phyloP scores from a whole-genome alignment of 495 filamentous ascomycete species.

The Neurospora sp. region DNA sequence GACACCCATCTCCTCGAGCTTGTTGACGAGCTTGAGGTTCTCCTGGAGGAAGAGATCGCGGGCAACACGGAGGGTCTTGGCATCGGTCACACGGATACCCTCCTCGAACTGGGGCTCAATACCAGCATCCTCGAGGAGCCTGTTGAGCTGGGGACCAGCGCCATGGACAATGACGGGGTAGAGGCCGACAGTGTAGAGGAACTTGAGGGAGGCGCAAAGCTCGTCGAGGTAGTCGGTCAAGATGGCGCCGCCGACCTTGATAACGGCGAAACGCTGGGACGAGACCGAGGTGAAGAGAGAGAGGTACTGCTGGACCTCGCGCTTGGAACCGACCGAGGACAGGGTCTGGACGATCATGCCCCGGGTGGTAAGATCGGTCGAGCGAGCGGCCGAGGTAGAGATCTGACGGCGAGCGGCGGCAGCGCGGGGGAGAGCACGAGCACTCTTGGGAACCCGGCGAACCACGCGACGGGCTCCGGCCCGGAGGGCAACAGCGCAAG shows the following conservation, averaged over 20 bases:
- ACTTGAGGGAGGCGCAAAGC: slow-evolving; percentile 76
- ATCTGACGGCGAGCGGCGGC: slow-evolving; percentile 15
- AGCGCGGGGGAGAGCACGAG: slow-evolving; percentile 16
- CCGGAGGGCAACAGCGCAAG: slow-evolving; percentile 28
- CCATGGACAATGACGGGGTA: slow-evolving; percentile 96
- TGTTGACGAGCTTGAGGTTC: slow-evolving; percentile 90
- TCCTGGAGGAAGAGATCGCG: slow-evolving; percentile 89
- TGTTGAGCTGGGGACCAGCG: slow-evolving; percentile 93
- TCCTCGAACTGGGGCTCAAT: slow-evolving; percentile 96
- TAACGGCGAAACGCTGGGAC: slow-evolving; percentile 95
- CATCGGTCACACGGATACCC: slow-evolving; percentile 91
- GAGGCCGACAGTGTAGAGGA: slow-evolving; percentile 91
- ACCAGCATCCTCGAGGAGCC: slow-evolving; percentile 79
- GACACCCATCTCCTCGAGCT: slow-evolving; percentile 83
- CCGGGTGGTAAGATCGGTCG: slow-evolving; percentile 51
- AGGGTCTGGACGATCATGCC: slow-evolving; percentile 88
- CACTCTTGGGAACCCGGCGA: slow-evolving; percentile 22
- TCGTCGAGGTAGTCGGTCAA: slow-evolving; percentile 90
- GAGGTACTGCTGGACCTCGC: slow-evolving; percentile 96
- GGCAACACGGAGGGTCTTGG: slow-evolving; percentile 85
- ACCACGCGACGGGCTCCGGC: slow-evolving; percentile 33
- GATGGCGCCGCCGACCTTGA: slow-evolving; percentile 97
- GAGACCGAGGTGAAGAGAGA: slow-evolving; percentile 96
- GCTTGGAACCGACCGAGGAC: slow-evolving; percentile 92
- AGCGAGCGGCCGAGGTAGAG: slow-evolving; percentile 26